Evolutionary conservation across 2,329 filamentous ascomycete genomes (phyloP), one percentile per base, ranked within the genome.

Genomic region (Exophiala oligosperma): DNA sequence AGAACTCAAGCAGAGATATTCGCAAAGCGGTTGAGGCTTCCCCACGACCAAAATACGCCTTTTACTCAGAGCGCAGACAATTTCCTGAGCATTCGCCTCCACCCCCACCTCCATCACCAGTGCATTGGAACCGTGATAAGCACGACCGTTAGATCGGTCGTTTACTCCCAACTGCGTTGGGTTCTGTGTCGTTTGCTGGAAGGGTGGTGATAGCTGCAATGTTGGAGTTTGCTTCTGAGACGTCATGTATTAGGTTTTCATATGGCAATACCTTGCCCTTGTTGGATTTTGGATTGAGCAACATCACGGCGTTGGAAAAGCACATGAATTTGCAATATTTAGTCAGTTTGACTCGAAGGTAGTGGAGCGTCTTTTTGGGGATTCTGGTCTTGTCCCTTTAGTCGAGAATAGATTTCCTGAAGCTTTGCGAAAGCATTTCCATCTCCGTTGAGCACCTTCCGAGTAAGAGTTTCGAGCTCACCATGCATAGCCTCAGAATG

Each of bases 11-110:
- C 12, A 69, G 75, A 56, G 71, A 76, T 49, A 72, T 77, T 64
- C 70, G 70, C 59, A 71, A 69, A 53, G 73, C 73, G 24, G 70
- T 76, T 58, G 69, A 74, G 60, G 69, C 72, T 6, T 71, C 71
- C 38, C 69, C 70, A 9, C 64, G 67, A 21, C 70, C 69, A 26
- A 75, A 72, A 54, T 71, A 70, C 29, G 62, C 66, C 40, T 67
- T 68, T 9, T 59, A 68, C 48, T 63, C 69, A 23, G 66, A 62
- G 54, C 52, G 59, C 47, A 50, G 61, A 56, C 54, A 59, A 32
- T 44, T 59, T 49, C 52, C 61, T 17, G 59, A 64, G 37, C 53
- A 62, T 24, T 61, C 62, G 23, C 61, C 60, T 47, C 64, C 62
- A 38, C 62, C 64, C 41, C 62, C 62, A 17, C 64, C 65, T 9